phyloP scores from a whole-genome alignment of 257 asterid species.

The Solanum paucissectum region DNA sequence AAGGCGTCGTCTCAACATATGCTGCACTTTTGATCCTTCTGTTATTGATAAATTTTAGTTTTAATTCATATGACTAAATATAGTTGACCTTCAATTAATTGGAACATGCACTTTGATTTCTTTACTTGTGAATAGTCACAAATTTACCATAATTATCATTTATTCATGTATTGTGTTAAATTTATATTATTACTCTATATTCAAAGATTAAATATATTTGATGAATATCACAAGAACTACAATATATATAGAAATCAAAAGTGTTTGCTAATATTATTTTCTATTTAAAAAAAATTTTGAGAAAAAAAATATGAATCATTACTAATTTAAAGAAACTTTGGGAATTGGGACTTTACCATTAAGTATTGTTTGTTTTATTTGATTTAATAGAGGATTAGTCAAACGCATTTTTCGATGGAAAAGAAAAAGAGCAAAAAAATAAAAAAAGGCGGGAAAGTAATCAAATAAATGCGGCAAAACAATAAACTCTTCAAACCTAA shows the following conservation, averaged over 20 bases:
- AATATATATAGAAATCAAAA: background rate
- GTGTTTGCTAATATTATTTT: background rate
- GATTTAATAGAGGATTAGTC: background rate
- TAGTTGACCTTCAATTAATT: background rate
- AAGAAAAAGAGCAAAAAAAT: background rate
- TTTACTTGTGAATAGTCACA: background rate
- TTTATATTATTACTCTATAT: background rate
- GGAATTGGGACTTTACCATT: background rate
- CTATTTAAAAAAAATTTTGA: too few species aligned
- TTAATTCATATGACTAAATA: background rate
- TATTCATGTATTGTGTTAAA: background rate
- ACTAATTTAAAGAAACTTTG: background rate
- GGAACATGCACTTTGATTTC: background rate
- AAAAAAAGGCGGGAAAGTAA: background rate
- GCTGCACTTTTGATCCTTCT: background rate
- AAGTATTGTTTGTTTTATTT: background rate
- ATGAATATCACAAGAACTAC: too few species aligned
- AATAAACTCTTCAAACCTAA: background rate
- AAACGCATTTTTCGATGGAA: background rate
- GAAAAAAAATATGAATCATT: background rate
- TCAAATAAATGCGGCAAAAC: background rate
- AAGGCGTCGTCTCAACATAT: background rate
- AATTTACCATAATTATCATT: background rate
- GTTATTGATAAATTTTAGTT: background rate
- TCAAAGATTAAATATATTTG: background rate